These are phyloP conservation scores for Mycena amicta DNA, from an alignment of 768 basidiomycete species.

Conservation along the genomic window DNA sequence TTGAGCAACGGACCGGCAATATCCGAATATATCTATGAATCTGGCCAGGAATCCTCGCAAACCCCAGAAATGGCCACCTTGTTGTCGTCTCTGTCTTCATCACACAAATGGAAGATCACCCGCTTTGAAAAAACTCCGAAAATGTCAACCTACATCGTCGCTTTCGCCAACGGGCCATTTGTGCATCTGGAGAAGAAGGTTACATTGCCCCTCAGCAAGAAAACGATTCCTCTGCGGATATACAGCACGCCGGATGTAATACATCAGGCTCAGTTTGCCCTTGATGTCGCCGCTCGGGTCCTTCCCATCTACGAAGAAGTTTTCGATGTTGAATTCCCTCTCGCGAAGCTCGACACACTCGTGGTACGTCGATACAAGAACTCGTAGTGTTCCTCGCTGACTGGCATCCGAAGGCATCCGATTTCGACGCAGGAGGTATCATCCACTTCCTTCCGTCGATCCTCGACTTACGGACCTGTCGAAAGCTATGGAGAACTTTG, in stretches of 20 bases:
- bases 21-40: conserved; percentile 55
- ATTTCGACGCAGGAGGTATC: conserved; percentile 78
- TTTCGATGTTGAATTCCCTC: conserved; percentile 89
- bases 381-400: conserved; percentile 1
- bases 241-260: conserved; percentile 83
- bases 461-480: neutral
- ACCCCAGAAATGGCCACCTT: conserved; percentile 40
- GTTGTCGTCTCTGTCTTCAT: conserved; percentile 41
- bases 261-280: conserved; percentile 80
- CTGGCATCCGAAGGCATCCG: conserved; percentile 53
- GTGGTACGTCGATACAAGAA: conserved; percentile 50
- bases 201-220: conserved; percentile 77
- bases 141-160: conserved; percentile 90
- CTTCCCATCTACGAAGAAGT: conserved; percentile 91
- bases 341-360: conserved; percentile 93
- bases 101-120: conserved; percentile 76
- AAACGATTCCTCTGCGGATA: conserved; percentile 79
- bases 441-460: neutral
- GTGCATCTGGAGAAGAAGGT: conserved; percentile 73
- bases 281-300: conserved; percentile 82
- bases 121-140: conserved; percentile 80
- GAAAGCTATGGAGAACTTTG: conserved; percentile 66
- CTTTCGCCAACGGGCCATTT: conserved; percentile 83
- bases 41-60: conserved; percentile 29
- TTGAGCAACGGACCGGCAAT: conserved; percentile 85